Conservation (phyloP, 2,329 filamentous ascomycete genomes). For the Pseudogymnoascus sp. region DNA sequence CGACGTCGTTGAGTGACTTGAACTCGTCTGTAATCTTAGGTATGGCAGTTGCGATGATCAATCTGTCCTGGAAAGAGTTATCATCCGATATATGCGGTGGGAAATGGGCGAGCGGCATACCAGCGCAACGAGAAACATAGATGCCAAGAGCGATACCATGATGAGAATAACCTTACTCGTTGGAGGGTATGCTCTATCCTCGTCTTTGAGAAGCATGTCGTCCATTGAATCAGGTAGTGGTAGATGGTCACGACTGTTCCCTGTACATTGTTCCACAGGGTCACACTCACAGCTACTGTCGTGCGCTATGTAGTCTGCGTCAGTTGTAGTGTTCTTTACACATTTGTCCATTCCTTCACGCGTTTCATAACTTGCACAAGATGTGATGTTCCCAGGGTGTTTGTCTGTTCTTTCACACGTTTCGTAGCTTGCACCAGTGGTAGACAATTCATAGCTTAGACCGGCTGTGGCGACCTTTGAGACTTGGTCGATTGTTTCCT, state of each 20-base stretch:
- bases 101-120: neutral
- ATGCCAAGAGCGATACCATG: slow-evolving; percentile 36
- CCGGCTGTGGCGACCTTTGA: neutral
- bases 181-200: neutral
- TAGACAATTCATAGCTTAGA: too few species aligned
- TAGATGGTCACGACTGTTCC: neutral
- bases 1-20: slow-evolving; percentile 19
- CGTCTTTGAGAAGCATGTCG: neutral
- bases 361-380: neutral
- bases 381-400: too few species aligned
- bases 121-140: slow-evolving; percentile 40
- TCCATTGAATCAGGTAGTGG: neutral
- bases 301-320: neutral
- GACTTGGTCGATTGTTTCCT: neutral
- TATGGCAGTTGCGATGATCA: slow-evolving; percentile 15
- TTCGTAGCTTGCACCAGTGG: neutral
- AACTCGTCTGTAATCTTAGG: slow-evolving; percentile 21
- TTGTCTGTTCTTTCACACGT: neutral
- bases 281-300: neutral
- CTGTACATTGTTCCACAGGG: neutral
- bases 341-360: neutral
- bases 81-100: neutral
- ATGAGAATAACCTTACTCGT: slow-evolving; percentile 21
- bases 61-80: slow-evolving; percentile 25
- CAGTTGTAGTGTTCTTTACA: neutral